A percentile compares a stretch with the other conserved stretches of the same genome.
phyloP scores from a whole-genome alignment of 23 red algal genomes.

The Gracilaria caudata region DNA sequence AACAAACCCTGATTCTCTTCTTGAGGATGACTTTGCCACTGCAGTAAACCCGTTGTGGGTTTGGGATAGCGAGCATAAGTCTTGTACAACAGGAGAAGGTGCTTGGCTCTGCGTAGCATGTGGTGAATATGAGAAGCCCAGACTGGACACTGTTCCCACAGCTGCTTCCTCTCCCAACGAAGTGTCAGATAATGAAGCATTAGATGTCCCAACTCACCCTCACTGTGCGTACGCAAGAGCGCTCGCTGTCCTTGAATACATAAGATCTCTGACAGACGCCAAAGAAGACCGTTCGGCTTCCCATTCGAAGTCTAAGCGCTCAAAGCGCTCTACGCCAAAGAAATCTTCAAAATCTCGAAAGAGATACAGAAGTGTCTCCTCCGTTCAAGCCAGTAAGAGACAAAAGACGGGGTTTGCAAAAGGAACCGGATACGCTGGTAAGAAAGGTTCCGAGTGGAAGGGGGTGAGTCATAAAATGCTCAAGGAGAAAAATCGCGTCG shows the following conservation, averaged over 20 bases:
- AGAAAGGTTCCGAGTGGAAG: slow-evolving; percentile 57
- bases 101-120: slow-evolving; percentile 52
- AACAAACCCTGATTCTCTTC: neutral
- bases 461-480: slow-evolving; percentile 50
- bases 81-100: neutral
- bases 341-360: slow-evolving; percentile 14
- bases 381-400: slow-evolving; percentile 34
- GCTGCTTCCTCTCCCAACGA: neutral
- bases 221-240: slow-evolving; percentile 56
- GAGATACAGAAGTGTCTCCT: slow-evolving; percentile 28
- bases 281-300: neutral
- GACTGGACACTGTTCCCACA: neutral
- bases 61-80: slow-evolving; percentile 31
- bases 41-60: slow-evolving; percentile 45
- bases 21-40: slow-evolving; percentile 36
- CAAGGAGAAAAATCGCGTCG: slow-evolving; percentile 19
- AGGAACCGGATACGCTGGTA: slow-evolving; percentile 73
- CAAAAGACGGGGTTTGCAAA: slow-evolving; percentile 71
- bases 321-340: neutral
- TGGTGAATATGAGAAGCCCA: slow-evolving; percentile 12
- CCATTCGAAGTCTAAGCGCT: neutral
- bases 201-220: slow-evolving; percentile 14
- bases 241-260: slow-evolving; percentile 26
- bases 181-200: neutral
- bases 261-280: slow-evolving; percentile 26